These are phyloP conservation scores for Sclerotinia minor DNA, from an alignment of 2,329 filamentous ascomycete species.

Conservation along the genomic window DNA sequence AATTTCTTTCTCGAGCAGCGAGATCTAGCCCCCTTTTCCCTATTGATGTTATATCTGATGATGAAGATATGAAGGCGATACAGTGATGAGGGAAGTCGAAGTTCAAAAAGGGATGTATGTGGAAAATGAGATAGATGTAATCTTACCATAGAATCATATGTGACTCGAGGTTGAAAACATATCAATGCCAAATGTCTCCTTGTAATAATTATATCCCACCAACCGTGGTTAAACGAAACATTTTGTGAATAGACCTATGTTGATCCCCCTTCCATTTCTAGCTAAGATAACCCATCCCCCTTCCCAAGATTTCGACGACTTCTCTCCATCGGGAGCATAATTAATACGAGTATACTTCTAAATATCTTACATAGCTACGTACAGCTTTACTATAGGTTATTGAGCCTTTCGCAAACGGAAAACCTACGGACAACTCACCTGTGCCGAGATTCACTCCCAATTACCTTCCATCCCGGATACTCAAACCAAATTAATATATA, in stretches of 20 bases:
- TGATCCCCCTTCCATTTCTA: no score
- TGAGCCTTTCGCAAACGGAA: not conserved
- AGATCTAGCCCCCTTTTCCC: not conserved
- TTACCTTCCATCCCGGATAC: not conserved
- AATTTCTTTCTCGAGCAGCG: not conserved
- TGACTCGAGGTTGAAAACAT: not conserved
- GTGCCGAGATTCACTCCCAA: not conserved
- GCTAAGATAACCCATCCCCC: no score
- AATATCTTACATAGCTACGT: conserved; percentile 10
- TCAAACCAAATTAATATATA: not conserved
- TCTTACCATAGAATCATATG: not conserved
- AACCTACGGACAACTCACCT: conserved; percentile 6
- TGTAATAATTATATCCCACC: not conserved
- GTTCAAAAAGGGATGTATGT: no score
- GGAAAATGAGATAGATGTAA: not conserved
- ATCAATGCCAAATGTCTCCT: not conserved
- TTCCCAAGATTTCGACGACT: not conserved
- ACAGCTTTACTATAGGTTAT: conserved; percentile 6
- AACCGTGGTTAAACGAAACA: not conserved
- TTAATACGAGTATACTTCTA: not conserved
- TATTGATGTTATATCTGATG: not conserved
- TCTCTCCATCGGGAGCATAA: not conserved
- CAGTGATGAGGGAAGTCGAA: not conserved
- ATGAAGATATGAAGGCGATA: not conserved
- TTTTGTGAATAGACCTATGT: not conserved